Conservation (phyloP, 352 stramenopile genomes). For the Pythium rishiriense region DNA sequence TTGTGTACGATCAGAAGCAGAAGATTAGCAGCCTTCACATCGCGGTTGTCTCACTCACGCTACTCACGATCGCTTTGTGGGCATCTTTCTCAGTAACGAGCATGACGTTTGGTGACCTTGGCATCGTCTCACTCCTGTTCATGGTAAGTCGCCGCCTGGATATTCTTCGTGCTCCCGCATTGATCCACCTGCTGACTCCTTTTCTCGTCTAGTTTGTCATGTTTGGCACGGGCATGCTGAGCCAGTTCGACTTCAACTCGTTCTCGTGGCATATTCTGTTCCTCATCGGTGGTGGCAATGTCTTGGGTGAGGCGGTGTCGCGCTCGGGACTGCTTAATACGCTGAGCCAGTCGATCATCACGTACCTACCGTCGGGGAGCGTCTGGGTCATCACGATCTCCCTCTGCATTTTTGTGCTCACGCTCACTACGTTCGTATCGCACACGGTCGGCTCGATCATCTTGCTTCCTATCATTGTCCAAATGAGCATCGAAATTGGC, state of each 20-base stretch:
- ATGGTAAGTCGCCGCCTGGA: constrained; percentile 51
- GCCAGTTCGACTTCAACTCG: constrained; percentile 93
- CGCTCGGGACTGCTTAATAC: constrained; percentile 81
- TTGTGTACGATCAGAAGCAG: constrained; percentile 91
- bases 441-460: constrained; percentile 93
- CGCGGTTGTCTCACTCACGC: constrained; percentile 86
- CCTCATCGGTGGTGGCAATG: constrained; percentile 90
- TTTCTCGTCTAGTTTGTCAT: constrained; percentile 62
- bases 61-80: constrained; percentile 91
- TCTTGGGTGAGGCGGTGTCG: constrained; percentile 88
- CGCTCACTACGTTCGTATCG: constrained; percentile 92
- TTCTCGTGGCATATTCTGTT: constrained; percentile 95
- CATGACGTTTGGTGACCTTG: constrained; percentile 88
- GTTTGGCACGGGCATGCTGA: constrained; percentile 88
- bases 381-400: constrained; percentile 87
- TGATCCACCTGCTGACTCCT: constrained; percentile 6
- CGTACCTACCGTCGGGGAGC: constrained; percentile 73
- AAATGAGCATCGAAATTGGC: constrained; percentile 86
- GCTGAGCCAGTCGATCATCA: constrained; percentile 80
- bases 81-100: constrained; percentile 86
- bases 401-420: constrained; percentile 85
- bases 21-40: constrained; percentile 89
- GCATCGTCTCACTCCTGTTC: constrained; percentile 91
- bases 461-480: constrained; percentile 90
- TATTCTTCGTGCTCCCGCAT: not conserved